Conservation (phyloP, 176 grass and related monocot genomes). For the Urochloa ruziziensis region DNA sequence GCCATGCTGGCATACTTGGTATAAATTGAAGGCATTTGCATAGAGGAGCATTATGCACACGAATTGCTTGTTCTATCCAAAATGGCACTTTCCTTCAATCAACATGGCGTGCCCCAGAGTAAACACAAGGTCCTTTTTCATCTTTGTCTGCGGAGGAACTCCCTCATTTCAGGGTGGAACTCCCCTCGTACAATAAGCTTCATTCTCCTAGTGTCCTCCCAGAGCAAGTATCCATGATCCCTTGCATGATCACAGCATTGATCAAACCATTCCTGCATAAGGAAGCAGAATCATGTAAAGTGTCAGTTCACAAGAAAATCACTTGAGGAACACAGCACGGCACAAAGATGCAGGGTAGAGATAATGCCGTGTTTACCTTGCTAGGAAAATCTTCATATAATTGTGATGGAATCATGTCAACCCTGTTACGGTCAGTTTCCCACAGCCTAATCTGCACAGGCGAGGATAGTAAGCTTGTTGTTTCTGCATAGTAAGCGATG, state of each 20-base stretch:
- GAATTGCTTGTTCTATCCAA: not conserved
- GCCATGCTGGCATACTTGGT: not conserved
- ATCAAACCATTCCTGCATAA: conserved; percentile 81
- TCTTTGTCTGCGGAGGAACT: conserved; percentile 68
- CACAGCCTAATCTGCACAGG: conserved; percentile 79
- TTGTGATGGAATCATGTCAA: conserved; percentile 62
- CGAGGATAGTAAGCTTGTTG: too few relatives aligned
- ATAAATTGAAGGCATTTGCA: not conserved
- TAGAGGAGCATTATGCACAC: not conserved
- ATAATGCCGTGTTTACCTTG: conserved; percentile 47
- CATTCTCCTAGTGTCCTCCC: conserved; percentile 75
- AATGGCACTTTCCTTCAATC: not conserved
- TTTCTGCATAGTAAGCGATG: not conserved
- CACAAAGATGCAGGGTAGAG: not conserved
- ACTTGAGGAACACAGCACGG: not conserved
- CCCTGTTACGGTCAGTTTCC: conserved; percentile 86
- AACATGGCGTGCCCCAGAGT: not conserved
- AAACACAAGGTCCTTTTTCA: conserved; percentile 2
- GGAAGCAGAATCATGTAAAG: not conserved
- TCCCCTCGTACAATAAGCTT: conserved; percentile 63
- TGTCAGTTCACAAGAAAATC: not conserved
- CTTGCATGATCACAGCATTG: conserved; percentile 75
- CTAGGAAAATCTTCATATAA: conserved; percentile 94
- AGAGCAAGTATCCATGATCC: conserved; percentile 68
- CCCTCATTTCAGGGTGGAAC: conserved; percentile 74